Evolutionary conservation across 495 filamentous ascomycete genomes (phyloP).

Genomic region (Penicillium bialowiezense): DNA sequence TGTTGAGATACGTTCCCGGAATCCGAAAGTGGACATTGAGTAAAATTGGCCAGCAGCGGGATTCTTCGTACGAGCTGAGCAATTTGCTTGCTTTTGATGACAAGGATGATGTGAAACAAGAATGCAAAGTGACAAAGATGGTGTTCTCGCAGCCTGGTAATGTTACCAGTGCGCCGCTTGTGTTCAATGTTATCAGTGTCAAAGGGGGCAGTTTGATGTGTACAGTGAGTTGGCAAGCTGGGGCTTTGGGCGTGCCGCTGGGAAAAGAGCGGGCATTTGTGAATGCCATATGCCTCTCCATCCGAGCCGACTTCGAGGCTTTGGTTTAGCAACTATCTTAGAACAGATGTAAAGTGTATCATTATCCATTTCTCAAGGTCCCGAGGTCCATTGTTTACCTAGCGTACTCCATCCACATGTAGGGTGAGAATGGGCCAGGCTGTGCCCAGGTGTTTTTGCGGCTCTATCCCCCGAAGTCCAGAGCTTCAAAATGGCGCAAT

Average conservation of each 20-base stretch:
- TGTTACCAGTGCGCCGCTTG: constrained; percentile 18
- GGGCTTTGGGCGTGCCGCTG: constrained; percentile 16
- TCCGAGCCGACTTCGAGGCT: constrained; percentile 14
- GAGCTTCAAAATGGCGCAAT: too few species aligned
- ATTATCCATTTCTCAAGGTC: too few species aligned
- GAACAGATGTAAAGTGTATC: too few species aligned
- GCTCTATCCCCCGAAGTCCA: too few species aligned
- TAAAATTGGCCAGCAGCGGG: constrained; percentile 20
- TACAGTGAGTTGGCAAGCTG: constrained; percentile 23
- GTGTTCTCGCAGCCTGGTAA: constrained; percentile 27
- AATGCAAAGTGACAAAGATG: constrained; percentile 25
- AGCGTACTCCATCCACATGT: too few species aligned
- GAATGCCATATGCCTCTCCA: constrained; percentile 16
- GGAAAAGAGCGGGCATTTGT: constrained; percentile 14
- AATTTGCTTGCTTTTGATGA: constrained; percentile 25
- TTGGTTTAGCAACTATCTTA: not conserved
- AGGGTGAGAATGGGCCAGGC: too few species aligned
- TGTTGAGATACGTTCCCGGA: constrained; percentile 22
- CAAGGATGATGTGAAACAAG: not conserved
- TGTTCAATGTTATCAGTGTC: constrained; percentile 27
- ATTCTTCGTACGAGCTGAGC: constrained; percentile 27
- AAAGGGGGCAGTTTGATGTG: constrained; percentile 19
- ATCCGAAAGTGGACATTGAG: constrained; percentile 19
- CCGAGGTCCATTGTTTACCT: too few species aligned
- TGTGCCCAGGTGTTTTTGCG: too few species aligned